Conservation (phyloP, 164 flowering plant species). For the Vitis labrusca region DNA sequence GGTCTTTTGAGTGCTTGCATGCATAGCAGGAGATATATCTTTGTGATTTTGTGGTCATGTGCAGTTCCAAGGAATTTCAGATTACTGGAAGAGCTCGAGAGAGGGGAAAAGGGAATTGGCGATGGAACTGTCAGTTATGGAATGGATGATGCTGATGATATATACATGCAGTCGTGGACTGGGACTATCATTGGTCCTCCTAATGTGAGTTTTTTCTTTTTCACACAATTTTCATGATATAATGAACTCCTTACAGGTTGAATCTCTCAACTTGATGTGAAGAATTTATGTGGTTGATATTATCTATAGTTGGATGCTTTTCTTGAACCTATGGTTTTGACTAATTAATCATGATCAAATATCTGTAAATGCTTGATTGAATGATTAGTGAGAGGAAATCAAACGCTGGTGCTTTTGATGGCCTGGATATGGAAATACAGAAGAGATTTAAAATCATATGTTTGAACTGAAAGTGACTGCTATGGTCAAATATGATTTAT, state of each 20-base stretch:
- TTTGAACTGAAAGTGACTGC: too few relatives aligned
- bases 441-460: too few relatives aligned
- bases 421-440: too few relatives aligned
- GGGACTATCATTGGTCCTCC: slow-evolving; percentile 81
- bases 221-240: background rate
- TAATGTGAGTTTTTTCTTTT: slow-evolving; percentile 33
- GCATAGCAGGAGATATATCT: background rate
- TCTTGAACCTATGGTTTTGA: too few relatives aligned
- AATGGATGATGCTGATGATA: slow-evolving; percentile 82
- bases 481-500: too few relatives aligned
- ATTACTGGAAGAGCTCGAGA: slow-evolving; percentile 71
- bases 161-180: slow-evolving; percentile 73
- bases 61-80: slow-evolving; percentile 80
- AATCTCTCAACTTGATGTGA: too few relatives aligned
- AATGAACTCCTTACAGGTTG: background rate
- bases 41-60: background rate
- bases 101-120: slow-evolving; percentile 81
- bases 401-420: too few relatives aligned
- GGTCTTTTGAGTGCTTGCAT: background rate
- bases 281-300: too few relatives aligned
- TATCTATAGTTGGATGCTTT: too few relatives aligned
- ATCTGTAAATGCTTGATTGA: too few relatives aligned
- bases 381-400: too few relatives aligned
- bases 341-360: too few relatives aligned
- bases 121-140: slow-evolving; percentile 86